Base-by-base conservation (phyloP, 441 rosid species). In the Metrosideros polymorpha region DNA sequence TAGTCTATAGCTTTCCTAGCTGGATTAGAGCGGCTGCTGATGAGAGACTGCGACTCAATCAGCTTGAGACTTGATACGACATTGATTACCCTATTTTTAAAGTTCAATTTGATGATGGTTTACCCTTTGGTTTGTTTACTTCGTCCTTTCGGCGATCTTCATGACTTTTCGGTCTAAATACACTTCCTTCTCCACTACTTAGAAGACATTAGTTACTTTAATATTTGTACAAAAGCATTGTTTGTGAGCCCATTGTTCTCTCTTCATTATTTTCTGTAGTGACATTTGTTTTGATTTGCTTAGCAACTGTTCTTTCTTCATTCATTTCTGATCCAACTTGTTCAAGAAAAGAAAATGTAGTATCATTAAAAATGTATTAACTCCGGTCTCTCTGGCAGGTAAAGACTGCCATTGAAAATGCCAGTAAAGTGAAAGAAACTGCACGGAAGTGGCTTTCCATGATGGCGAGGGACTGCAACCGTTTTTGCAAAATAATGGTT, bases 401-500 rank as follows among this genome's bases (percentile, higher is more conserved):
- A 90, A 92, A 86, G 76, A 77, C 83, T 82, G 91, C 95, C 57
- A 76, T 93, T 88, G 90, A 90, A 53, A 93, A 91, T 82, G 95
- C 96, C 77, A 89, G 92, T 54, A 94, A 83, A 92, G 91, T 86
- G n/a, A 98, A 96, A 91, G 96, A 94, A 90, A 91, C 90, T 32
- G 89, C 95, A 19, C 93, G 85, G 89, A 94, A 87, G 92, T 94
- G 94, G 95, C 88, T 96, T 59, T 92, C 94, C 19, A 89, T 93
- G 76, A 93, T 96, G 92, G 87, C 93, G 59, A 94, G 97, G 85
- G 95, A 98, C 82, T 95, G 96, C 92, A 93, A 59, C 85, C 95
- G 98, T n/a, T 98, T 98, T 87, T 94, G 98, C 89, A 98, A 95
- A 93, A 91, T 96, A 89, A 95, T 96, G 99, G 98, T 98, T 83